Conservation (phyloP, 2,329 filamentous ascomycete species). For the Aureobasidium melanogenum region DNA sequence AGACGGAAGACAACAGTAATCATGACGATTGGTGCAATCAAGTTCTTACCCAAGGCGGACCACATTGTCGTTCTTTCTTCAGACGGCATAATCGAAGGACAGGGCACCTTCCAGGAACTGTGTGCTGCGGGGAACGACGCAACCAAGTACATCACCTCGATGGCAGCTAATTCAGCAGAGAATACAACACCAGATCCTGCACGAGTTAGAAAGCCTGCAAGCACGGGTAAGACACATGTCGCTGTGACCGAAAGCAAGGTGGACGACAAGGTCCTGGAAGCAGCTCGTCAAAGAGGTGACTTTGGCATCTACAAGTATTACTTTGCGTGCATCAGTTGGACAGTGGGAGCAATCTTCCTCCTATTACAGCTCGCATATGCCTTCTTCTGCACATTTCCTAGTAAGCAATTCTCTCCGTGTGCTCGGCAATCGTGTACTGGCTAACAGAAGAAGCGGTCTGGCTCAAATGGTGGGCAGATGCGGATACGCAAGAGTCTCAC, state of each 20-base stretch:
- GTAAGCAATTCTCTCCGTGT: neutral
- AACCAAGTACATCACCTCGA: neutral
- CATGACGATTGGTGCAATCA: constrained; percentile 26
- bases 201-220: neutral
- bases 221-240: neutral
- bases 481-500: neutral
- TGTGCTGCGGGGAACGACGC: neutral
- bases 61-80: constrained; percentile 25
- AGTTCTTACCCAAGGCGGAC: constrained; percentile 30
- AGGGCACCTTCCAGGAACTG: constrained; percentile 27
- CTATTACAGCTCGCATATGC: constrained; percentile 21
- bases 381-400: constrained; percentile 12
- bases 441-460: neutral
- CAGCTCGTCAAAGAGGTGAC: constrained; percentile 26
- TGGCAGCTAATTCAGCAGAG: neutral
- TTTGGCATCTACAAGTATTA: constrained; percentile 30
- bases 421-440: too few species aligned
- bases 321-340: constrained; percentile 17
- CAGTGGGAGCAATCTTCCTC: constrained; percentile 23
- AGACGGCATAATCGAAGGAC: neutral
- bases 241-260: neutral
- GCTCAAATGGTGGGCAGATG: constrained; percentile 14
- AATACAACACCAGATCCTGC: neutral
- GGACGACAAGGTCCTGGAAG: neutral
- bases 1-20: constrained; percentile 32